Conservation (phyloP, 495 filamentous ascomycete genomes). For the Bombardia bombarda region DNA sequence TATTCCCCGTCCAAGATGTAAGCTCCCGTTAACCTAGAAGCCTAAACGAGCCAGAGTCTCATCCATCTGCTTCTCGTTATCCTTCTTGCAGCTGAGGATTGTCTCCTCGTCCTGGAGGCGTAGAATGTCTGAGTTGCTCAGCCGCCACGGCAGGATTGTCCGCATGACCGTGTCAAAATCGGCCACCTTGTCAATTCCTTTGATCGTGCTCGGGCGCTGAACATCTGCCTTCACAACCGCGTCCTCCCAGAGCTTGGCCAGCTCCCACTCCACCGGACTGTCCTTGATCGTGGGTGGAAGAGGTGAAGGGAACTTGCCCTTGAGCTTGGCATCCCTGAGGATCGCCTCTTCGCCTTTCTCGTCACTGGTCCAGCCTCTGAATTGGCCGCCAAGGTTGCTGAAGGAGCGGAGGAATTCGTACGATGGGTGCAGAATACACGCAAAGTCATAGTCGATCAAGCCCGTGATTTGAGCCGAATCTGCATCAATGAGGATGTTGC, state of each 20-base stretch:
- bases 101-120: too few relatives aligned
- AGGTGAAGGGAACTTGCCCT: conserved; percentile 17
- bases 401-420: conserved; percentile 26
- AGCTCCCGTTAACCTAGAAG: too few relatives aligned
- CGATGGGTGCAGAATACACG: conserved; percentile 17
- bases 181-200: conserved; percentile 22
- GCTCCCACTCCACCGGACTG: conserved; percentile 20
- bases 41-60: too few relatives aligned
- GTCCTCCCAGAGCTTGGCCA: conserved; percentile 22
- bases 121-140: too few relatives aligned
- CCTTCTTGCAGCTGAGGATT: too few relatives aligned
- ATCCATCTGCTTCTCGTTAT: too few relatives aligned
- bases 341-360: conserved; percentile 11
- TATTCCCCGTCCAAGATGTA: too few relatives aligned
- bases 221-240: conserved; percentile 18
- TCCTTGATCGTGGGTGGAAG: conserved; percentile 12
- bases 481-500: conserved; percentile 19
- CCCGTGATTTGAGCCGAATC: conserved; percentile 18
- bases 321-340: conserved; percentile 21
- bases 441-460: conserved; percentile 23
- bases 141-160: conserved; percentile 16
- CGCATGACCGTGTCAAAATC: conserved; percentile 23
- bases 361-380: conserved; percentile 18
- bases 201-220: conserved; percentile 23
- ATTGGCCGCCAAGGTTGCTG: conserved; percentile 13